Percentiles rank a stretch among this genome's conserved stretches.
These are phyloP conservation scores for Gentiana dahurica DNA, from an alignment of 257 asterid genomes.

Conservation along the genomic window DNA sequence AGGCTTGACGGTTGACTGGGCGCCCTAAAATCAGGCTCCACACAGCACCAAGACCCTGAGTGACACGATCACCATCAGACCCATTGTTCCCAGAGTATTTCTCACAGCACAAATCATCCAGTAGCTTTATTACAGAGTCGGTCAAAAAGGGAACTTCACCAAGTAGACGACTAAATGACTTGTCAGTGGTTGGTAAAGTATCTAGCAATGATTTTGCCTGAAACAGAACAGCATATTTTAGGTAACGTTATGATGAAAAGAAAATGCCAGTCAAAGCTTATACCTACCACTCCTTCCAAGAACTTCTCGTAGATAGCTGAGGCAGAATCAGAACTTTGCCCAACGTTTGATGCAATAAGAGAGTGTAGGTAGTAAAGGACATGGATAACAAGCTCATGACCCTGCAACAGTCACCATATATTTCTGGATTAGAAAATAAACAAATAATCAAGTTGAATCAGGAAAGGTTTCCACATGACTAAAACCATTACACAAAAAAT, in stretches of 20 bases:
- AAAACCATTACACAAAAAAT: no score
- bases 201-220: conserved; percentile 72
- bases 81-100: conserved; percentile 41
- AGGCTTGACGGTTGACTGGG: conserved; percentile 75
- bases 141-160: conserved; percentile 88
- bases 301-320: conserved; percentile 64
- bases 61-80: conserved; percentile 81
- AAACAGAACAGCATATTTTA: conserved; percentile 23
- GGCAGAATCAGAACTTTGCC: conserved; percentile 36
- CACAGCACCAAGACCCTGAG: conserved; percentile 95
- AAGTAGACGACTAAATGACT: conserved; percentile 88
- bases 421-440: conserved; percentile 2
- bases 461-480: neutral
- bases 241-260: conserved; percentile 11
- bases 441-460: conserved; percentile 5
- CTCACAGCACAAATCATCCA: conserved; percentile 66
- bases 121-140: conserved; percentile 64
- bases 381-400: conserved; percentile 87
- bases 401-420: conserved; percentile 40
- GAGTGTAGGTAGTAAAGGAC: conserved; percentile 77
- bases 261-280: conserved; percentile 11
- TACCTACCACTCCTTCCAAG: conserved; percentile 78
- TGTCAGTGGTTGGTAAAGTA: conserved; percentile 83
- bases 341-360: conserved; percentile 52
- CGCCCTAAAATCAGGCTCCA: conserved; percentile 90